Conservation (phyloP, 2,329 filamentous ascomycete species). For the Microcyclospora tardicrescens region DNA sequence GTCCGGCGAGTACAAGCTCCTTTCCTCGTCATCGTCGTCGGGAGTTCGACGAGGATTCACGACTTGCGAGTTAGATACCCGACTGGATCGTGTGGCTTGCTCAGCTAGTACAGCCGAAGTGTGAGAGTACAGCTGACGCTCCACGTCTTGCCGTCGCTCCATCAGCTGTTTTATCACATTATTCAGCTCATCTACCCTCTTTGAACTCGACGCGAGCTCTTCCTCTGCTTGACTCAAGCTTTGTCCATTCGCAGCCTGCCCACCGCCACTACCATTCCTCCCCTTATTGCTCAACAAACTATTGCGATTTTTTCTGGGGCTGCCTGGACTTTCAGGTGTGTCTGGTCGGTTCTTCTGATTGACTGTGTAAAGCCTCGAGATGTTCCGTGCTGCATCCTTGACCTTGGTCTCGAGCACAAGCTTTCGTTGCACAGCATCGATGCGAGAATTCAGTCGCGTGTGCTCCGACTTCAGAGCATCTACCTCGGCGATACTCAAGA, state of each 20-base stretch:
- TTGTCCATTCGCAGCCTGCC: slow-evolving; percentile 26
- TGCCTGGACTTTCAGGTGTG: slow-evolving; percentile 32
- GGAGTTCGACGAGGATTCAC: not conserved
- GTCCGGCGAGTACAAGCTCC: slow-evolving; percentile 21
- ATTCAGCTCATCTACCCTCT: slow-evolving; percentile 74
- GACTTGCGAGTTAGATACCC: not conserved
- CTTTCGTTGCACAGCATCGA: slow-evolving; percentile 70
- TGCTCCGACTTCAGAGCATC: slow-evolving; percentile 84
- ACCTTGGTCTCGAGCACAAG: slow-evolving; percentile 86
- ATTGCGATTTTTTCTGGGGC: slow-evolving; percentile 40
- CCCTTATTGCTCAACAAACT: slow-evolving; percentile 24
- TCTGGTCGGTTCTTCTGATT: slow-evolving; percentile 37
- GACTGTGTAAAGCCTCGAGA: slow-evolving; percentile 63
- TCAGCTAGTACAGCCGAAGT: slow-evolving; percentile 86
- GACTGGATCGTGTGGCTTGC: slow-evolving; percentile 35
- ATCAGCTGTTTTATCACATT: slow-evolving; percentile 69
- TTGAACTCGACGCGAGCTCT: slow-evolving; percentile 61
- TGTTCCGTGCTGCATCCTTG: slow-evolving; percentile 78
- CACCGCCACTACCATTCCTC: slow-evolving; percentile 30
- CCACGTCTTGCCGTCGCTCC: slow-evolving; percentile 59
- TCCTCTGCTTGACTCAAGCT: slow-evolving; percentile 48
- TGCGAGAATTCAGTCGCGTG: slow-evolving; percentile 56
- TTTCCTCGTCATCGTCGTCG: slow-evolving; percentile 12
- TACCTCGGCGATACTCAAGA: slow-evolving; percentile 82
- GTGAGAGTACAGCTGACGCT: slow-evolving; percentile 69